Evolutionary conservation across 2,329 filamentous ascomycete species (phyloP).

Genomic region (Hypoxylon sp.): DNA sequence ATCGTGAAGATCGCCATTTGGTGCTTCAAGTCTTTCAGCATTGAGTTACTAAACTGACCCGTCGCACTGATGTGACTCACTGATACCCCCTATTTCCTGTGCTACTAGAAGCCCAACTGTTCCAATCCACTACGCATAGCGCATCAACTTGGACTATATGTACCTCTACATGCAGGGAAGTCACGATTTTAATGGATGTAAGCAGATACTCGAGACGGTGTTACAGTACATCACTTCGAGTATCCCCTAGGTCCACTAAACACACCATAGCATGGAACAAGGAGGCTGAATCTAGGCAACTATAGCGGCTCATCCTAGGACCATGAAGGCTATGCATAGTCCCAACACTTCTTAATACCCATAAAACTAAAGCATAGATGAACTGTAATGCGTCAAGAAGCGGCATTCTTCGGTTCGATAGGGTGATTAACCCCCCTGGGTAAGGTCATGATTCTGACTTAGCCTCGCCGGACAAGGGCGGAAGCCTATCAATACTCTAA

Average conservation of each 20-base stretch:
- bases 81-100: constrained; percentile 15
- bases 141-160: background rate
- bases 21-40: background rate
- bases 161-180: constrained; percentile 3
- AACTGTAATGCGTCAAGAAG: background rate
- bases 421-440: background rate
- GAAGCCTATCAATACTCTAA: background rate
- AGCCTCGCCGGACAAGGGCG: background rate
- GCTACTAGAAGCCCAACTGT: constrained; percentile 3
- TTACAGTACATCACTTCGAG: constrained; percentile 18
- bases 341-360: background rate
- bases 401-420: background rate
- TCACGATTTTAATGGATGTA: background rate
- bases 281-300: background rate
- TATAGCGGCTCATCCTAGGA: background rate
- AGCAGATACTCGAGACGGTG: constrained; percentile 1
- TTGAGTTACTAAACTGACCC: background rate
- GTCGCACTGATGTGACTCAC: constrained; percentile 11
- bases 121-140: constrained; percentile 2
- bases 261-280: background rate
- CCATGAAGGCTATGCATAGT: background rate
- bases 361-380: constrained; percentile 1
- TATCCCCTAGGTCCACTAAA: constrained; percentile 2
- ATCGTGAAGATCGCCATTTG: background rate
- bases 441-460: background rate